A percentile compares a stretch with the other conserved stretches of the same genome.
phyloP scores from a whole-genome alignment of 495 filamentous ascomycete species.

The Penicillium cinerascens region DNA sequence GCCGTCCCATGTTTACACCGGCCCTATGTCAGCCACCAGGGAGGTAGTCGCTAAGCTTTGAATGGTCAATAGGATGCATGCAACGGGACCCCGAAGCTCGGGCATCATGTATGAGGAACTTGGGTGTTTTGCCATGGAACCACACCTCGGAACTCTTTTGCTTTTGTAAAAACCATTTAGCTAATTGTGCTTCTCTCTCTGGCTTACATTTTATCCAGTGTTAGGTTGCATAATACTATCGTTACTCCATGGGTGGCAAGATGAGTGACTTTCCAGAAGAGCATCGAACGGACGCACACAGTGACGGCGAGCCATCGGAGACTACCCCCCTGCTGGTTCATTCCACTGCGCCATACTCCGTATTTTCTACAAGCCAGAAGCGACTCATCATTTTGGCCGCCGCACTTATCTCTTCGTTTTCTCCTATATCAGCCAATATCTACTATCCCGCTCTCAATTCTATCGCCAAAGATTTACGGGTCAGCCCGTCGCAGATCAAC shows the following conservation, averaged over 20 bases:
- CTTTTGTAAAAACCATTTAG: neutral
- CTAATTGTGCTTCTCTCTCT: neutral
- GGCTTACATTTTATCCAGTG: no score
- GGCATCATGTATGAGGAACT: neutral
- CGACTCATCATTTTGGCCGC: constrained; percentile 26
- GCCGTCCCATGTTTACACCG: constrained; percentile 30
- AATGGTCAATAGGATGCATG: neutral
- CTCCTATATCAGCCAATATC: constrained; percentile 44
- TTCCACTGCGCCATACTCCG: constrained; percentile 10
- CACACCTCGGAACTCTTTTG: neutral
- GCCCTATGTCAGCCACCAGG: neutral
- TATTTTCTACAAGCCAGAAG: constrained; percentile 26
- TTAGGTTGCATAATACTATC: no score
- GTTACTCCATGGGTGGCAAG: neutral
- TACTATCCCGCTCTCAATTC: constrained; percentile 48
- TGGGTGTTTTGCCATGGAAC: neutral
- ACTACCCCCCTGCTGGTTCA: constrained; percentile 18
- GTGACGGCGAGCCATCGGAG: constrained; percentile 6
- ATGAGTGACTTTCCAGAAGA: neutral
- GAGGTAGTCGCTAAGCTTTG: constrained; percentile 11
- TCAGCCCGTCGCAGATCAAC: constrained; percentile 41
- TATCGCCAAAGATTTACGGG: constrained; percentile 36
- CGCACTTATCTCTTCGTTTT: constrained; percentile 32
- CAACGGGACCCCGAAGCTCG: neutral
- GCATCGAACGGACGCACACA: neutral